Base-by-base conservation (phyloP, 805 yeast genomes). In the Saccharomycopsis guyanensis region DNA sequence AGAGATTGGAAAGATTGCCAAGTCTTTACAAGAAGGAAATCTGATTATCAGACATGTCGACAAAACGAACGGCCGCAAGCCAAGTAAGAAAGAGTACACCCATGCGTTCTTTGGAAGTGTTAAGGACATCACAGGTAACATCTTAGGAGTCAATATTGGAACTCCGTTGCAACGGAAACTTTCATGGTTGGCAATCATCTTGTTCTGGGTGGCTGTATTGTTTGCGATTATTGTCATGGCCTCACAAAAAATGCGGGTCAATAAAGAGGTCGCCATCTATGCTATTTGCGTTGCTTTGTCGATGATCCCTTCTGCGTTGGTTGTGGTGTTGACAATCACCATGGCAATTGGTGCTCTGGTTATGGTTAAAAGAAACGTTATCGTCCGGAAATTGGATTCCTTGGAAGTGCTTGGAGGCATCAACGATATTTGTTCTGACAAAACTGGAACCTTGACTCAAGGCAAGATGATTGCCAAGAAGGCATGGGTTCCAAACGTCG, bases 201-300 rank as follows among this genome's bases (percentile, higher is more conserved):
- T 87, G 40, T 86, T 86, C 54, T 70, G 71, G 55, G 66, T 86
- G 39, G 95, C 96, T 3, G 93, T 86, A 13, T 55, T 87, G 1
- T 81, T 86, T 58, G 95, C 95, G 1, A 79, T 87, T 47, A 77
- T 87, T 16, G 94, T 85, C 3, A 82, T 86, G 94, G 94, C 80
- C 2, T 77, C 93, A 7, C 94, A 86, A 63, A 73, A 73, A 50
- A 79, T 86, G 62, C 57, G 66, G 12, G 95, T 86, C n/a, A 79
- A 76, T 53, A 75, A 71, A 47, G 87, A 86, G 55, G 93, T 86
- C 32, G 95, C 94, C 13, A 79, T 86, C 41, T 86, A 86, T 59
- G 95, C 96, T 22, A 81, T 87, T 57, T 86, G 94, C 66, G 89
- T 84, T 40, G 84, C 57, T 0, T 66, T 83, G 40, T 78, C 89